Percentiles rank a stretch among this genome's conserved stretches.
phyloP scores from a whole-genome alignment of 1,284 basidiomycete species.

The Trametes versicolor region DNA sequence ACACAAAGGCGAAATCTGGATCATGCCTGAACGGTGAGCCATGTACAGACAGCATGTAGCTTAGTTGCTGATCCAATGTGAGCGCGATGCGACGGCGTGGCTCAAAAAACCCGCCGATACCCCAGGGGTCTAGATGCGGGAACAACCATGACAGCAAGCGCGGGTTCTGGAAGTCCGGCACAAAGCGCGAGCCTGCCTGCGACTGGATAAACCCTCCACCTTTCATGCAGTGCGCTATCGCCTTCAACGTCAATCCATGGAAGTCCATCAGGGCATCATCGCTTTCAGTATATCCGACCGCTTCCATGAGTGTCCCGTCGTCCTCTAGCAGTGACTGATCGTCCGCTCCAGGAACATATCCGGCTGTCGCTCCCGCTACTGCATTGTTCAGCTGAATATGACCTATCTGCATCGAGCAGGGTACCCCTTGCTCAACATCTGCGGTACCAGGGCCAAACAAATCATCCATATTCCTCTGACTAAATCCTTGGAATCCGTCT shows the following conservation, averaged over 20 bases:
- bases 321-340: no score
- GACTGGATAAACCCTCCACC: slow-evolving; percentile 16
- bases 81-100: background rate
- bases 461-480: background rate
- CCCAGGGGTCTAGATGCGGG: slow-evolving; percentile 18
- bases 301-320: slow-evolving; percentile 10
- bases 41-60: background rate
- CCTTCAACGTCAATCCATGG: slow-evolving; percentile 18
- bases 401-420: slow-evolving; percentile 14
- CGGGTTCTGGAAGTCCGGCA: slow-evolving; percentile 27
- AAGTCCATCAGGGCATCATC: background rate
- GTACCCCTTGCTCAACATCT: background rate
- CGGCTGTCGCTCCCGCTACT: background rate
- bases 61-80: background rate
- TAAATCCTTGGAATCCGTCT: slow-evolving; percentile 1
- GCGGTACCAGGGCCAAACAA: background rate
- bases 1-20: slow-evolving; percentile 1
- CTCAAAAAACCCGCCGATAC: slow-evolving; percentile 7
- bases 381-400: slow-evolving; percentile 2
- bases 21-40: background rate
- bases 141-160: slow-evolving; percentile 28
- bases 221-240: slow-evolving; percentile 17
- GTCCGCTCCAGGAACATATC: slow-evolving; percentile 1
- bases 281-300: slow-evolving; percentile 9
- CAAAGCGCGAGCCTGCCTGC: slow-evolving; percentile 11